Conservation (phyloP, 257 asterid genomes). For the Primulina huaijiensis region DNA sequence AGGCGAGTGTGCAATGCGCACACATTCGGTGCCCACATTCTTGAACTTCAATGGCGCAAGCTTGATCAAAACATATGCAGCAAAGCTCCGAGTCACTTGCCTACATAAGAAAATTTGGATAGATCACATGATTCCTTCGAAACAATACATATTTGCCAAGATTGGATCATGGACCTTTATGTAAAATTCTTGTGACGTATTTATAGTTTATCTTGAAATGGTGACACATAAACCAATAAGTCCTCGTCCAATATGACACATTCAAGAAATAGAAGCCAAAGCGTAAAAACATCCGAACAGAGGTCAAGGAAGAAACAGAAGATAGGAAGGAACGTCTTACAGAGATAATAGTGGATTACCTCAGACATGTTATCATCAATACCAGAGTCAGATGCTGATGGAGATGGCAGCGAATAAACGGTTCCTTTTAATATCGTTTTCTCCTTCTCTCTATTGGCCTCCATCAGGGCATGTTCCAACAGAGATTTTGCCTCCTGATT, state of each 20-base stretch:
- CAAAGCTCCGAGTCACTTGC: slow-evolving; percentile 77
- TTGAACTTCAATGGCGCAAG: slow-evolving; percentile 84
- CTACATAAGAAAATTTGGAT: slow-evolving; percentile 35
- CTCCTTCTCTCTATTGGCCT: slow-evolving; percentile 79
- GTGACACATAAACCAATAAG: neutral
- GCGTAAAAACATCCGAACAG: neutral
- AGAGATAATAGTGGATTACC: slow-evolving; percentile 41
- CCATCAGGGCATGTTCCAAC: slow-evolving; percentile 75
- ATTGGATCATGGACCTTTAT: neutral
- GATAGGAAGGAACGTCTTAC: neutral
- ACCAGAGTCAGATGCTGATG: slow-evolving; percentile 55
- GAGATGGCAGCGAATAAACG: slow-evolving; percentile 47
- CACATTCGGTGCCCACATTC: slow-evolving; percentile 94
- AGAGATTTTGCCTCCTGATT: slow-evolving; percentile 76
- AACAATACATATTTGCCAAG: neutral
- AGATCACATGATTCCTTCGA: neutral
- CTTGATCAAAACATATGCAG: slow-evolving; percentile 90
- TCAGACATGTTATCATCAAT: slow-evolving; percentile 59
- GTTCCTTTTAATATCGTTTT: slow-evolving; percentile 65
- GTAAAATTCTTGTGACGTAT: neutral
- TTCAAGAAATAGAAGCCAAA: neutral
- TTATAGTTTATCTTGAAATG: neutral
- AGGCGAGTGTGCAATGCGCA: slow-evolving; percentile 83
- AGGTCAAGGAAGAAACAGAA: neutral
- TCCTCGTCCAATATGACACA: neutral